These are phyloP conservation scores for Trypanosoma lewisi DNA, from an alignment of 208 protist genomes.

Conservation along the genomic window DNA sequence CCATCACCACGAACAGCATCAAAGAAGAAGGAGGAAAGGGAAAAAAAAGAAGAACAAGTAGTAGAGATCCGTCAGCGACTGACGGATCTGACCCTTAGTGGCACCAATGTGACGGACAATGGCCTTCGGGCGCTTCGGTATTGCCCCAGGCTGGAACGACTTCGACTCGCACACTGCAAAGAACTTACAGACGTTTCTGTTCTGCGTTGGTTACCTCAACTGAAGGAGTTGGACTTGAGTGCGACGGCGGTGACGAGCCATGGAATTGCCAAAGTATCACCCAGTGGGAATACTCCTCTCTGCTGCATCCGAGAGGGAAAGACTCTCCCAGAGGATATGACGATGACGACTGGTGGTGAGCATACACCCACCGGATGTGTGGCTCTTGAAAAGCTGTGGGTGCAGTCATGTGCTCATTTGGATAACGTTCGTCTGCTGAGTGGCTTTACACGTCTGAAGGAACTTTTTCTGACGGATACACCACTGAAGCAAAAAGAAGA, in stretches of 20 bases:
- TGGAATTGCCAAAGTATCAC: slow-evolving; percentile 2
- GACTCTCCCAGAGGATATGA: no score
- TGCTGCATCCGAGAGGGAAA: neutral
- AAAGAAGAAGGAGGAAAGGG: neutral
- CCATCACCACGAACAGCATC: no score
- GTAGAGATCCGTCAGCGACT: slow-evolving; percentile 17
- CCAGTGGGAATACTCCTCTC: neutral
- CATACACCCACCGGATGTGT: neutral
- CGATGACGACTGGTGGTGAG: neutral
- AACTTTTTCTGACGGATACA: slow-evolving; percentile 10
- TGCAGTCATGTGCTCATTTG: slow-evolving; percentile 28
- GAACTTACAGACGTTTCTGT: slow-evolving; percentile 22
- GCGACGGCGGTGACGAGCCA: slow-evolving; percentile 22
- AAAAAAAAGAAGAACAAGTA: neutral
- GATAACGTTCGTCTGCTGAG: slow-evolving; percentile 7
- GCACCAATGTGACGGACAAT: slow-evolving; percentile 21
- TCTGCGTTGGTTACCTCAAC: slow-evolving; percentile 27
- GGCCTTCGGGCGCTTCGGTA: slow-evolving; percentile 23
- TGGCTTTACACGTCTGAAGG: slow-evolving; percentile 7
- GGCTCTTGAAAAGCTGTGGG: slow-evolving; percentile 34
- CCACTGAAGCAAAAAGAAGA: neutral
- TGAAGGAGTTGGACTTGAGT: slow-evolving; percentile 49
- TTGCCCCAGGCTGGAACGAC: slow-evolving; percentile 28
- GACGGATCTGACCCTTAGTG: slow-evolving; percentile 35
- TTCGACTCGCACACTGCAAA: slow-evolving; percentile 31